Conservation (phyloP, 2,329 filamentous ascomycete genomes). For the Clarireedia homoeocarpa region DNA sequence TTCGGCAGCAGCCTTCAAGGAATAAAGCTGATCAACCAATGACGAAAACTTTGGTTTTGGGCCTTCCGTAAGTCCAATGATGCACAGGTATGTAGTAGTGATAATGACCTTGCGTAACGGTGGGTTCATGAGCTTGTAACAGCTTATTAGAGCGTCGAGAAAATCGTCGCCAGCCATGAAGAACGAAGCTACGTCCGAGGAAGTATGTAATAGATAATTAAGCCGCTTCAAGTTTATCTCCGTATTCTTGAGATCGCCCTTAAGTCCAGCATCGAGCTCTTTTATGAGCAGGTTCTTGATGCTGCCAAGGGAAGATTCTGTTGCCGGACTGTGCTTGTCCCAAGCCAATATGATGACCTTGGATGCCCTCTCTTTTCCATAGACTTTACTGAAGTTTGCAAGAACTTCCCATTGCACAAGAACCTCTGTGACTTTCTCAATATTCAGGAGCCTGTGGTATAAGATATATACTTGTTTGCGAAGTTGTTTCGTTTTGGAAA, state of each 20-base stretch:
- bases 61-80: constrained; percentile 61
- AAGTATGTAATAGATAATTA: constrained; percentile 57
- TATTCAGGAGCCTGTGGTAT: constrained; percentile 45
- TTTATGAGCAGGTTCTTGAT: constrained; percentile 56
- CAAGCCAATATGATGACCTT: constrained; percentile 45
- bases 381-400: constrained; percentile 58
- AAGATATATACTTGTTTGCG: constrained; percentile 60
- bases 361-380: constrained; percentile 53
- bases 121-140: constrained; percentile 57
- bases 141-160: constrained; percentile 63
- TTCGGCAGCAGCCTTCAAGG: constrained; percentile 64
- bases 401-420: constrained; percentile 62
- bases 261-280: constrained; percentile 53
- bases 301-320: constrained; percentile 49
- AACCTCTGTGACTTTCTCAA: constrained; percentile 34
- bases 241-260: constrained; percentile 45
- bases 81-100: constrained; percentile 65
- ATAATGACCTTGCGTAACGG: constrained; percentile 60
- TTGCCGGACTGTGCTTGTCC: constrained; percentile 37
- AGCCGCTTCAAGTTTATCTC: constrained; percentile 49
- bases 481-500: constrained; percentile 39
- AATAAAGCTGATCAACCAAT: constrained; percentile 76
- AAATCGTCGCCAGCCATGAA: constrained; percentile 85
- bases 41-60: constrained; percentile 63
- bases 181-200: constrained; percentile 47